These are phyloP conservation scores for Nothophoma quercina DNA, from an alignment of 2,329 filamentous ascomycete genomes.

Conservation along the genomic window DNA sequence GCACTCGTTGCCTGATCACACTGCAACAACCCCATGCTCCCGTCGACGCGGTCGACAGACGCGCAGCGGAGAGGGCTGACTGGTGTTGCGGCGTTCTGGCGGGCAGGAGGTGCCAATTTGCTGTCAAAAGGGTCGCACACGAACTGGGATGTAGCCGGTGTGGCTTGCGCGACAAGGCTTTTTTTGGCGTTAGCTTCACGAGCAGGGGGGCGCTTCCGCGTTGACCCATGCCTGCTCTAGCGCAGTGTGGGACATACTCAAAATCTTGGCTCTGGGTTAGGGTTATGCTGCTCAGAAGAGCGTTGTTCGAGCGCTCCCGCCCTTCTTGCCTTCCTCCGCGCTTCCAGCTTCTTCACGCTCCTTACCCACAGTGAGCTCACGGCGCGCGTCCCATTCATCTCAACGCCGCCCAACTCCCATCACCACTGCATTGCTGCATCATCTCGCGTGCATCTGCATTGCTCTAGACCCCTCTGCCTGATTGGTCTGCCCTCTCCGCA, in stretches of 20 bases:
- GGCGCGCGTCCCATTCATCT: slow-evolving; percentile 21
- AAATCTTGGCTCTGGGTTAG: slow-evolving; percentile 28
- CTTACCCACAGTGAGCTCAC: slow-evolving; percentile 28
- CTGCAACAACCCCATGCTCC: background rate
- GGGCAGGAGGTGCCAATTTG: slow-evolving; percentile 14
- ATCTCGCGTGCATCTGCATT: slow-evolving; percentile 10
- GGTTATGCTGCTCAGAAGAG: slow-evolving; percentile 28
- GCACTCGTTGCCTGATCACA: background rate
- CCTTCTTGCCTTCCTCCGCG: slow-evolving; percentile 33
- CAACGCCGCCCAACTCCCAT: slow-evolving; percentile 22
- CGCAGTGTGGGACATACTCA: slow-evolving; percentile 11
- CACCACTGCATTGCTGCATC: slow-evolving; percentile 17
- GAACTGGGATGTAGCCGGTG: slow-evolving; percentile 16
- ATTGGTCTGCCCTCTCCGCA: slow-evolving; percentile 28
- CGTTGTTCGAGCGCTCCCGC: slow-evolving; percentile 31
- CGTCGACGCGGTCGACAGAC: slow-evolving; percentile 9
- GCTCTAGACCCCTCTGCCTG: slow-evolving; percentile 3
- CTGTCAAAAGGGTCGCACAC: slow-evolving; percentile 15
- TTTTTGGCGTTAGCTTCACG: slow-evolving; percentile 8
- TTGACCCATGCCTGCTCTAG: slow-evolving; percentile 10
- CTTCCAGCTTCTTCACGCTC: slow-evolving; percentile 32
- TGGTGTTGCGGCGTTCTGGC: slow-evolving; percentile 1
- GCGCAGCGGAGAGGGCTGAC: slow-evolving; percentile 10
- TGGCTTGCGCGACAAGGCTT: slow-evolving; percentile 11
- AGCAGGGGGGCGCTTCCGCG: slow-evolving; percentile 10